phyloP scores from a whole-genome alignment of 1,284 basidiomycete genomes.

The Microstroma glucosiphilum region DNA sequence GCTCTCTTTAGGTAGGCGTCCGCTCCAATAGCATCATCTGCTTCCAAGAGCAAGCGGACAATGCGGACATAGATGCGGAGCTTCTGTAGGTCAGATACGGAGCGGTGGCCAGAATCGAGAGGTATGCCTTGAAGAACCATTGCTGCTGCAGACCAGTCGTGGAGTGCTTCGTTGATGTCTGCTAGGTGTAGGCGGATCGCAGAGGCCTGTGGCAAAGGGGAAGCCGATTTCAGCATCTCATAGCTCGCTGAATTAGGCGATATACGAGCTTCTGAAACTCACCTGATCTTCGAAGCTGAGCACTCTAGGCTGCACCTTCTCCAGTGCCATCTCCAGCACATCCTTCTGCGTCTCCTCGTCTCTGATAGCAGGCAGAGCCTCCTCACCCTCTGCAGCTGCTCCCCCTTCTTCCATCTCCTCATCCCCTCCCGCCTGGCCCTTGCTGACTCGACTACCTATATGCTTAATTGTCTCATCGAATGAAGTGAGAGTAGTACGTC shows the following conservation, averaged over 20 bases:
- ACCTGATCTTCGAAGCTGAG: constrained; percentile 94
- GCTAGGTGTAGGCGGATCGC: constrained; percentile 77
- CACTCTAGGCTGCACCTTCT: constrained; percentile 66
- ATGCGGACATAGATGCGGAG: constrained; percentile 86
- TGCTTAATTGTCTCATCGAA: constrained; percentile 54
- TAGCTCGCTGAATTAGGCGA: not conserved
- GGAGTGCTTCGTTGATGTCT: constrained; percentile 76
- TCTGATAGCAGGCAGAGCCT: constrained; percentile 20
- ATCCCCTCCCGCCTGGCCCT: constrained; percentile 60
- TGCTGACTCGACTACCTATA: constrained; percentile 53
- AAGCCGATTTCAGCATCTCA: constrained; percentile 7
- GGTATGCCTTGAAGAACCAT: constrained; percentile 82
- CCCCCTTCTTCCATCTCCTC: constrained; percentile 52
- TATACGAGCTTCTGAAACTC: constrained; percentile 36
- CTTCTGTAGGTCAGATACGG: constrained; percentile 74
- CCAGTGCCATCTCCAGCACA: constrained; percentile 67
- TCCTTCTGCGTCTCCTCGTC: constrained; percentile 43
- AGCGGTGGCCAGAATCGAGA: constrained; percentile 77
- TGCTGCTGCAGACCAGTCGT: constrained; percentile 89
- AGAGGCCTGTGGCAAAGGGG: constrained; percentile 61
- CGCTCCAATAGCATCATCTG: constrained; percentile 85
- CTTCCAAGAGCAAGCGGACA: constrained; percentile 87
- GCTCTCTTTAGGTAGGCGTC: constrained; percentile 95
- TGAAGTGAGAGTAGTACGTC: constrained; percentile 73
- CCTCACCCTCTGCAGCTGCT: constrained; percentile 17